A percentile compares a stretch with the other conserved stretches of the same genome.
Evolutionary conservation across 2,329 filamentous ascomycete species (phyloP).

Genomic region (Trichoderma brevicompactum): DNA sequence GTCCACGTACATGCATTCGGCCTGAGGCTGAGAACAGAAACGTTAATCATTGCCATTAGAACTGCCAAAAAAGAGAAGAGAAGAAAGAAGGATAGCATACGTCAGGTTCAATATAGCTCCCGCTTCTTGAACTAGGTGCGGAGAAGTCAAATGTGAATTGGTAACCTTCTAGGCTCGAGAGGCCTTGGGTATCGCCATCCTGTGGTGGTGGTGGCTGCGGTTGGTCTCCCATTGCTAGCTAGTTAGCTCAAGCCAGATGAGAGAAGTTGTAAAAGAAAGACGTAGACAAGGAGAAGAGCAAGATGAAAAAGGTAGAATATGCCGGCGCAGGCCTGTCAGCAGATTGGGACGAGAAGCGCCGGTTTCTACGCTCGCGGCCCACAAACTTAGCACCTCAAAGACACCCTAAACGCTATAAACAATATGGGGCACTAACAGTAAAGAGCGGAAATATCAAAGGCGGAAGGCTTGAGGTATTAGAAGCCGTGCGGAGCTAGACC

Average conservation of each 20-base stretch:
- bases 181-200: not conserved
- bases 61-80: not conserved
- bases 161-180: conserved; percentile 29
- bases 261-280: not conserved
- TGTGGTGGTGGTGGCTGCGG: conserved; percentile 1
- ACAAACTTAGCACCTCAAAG: not conserved
- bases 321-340: not conserved
- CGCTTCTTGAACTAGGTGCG: conserved; percentile 35
- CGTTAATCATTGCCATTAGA: not conserved
- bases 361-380: not conserved
- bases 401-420: not conserved
- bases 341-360: not conserved
- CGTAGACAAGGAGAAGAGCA: not conserved
- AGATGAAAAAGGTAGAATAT: not conserved
- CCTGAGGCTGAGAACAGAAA: conserved; percentile 4
- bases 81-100: conserved; percentile 33
- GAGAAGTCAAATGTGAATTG: conserved; percentile 44
- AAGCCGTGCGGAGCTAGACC: not conserved
- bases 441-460: not conserved
- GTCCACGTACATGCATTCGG: conserved; percentile 16
- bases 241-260: no score
- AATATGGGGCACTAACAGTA: not conserved
- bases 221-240: conserved; percentile 9
- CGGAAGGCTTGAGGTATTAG: not conserved
- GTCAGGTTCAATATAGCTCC: conserved; percentile 42